phyloP scores from a whole-genome alignment of 164 flowering plant genomes.

The Magnolia kwangsiensis region DNA sequence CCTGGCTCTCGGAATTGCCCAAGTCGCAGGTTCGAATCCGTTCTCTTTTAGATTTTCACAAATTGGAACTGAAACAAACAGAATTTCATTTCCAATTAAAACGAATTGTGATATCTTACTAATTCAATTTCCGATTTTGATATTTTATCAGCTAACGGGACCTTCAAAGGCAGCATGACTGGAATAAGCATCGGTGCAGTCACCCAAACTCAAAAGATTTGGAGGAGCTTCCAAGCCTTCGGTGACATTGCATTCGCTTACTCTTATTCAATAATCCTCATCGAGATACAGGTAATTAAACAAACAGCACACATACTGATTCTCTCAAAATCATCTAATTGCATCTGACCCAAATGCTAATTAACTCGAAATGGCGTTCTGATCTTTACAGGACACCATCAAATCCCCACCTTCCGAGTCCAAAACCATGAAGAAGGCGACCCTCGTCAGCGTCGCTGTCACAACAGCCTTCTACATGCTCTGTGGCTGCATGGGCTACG shows the following conservation, averaged over 20 bases:
- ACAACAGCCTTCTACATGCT: constrained; percentile 55
- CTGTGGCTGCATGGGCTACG: constrained; percentile 63
- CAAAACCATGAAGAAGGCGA: constrained; percentile 57
- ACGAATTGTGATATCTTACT: too few species aligned
- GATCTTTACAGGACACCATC: constrained; percentile 39
- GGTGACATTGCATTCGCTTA: constrained; percentile 81
- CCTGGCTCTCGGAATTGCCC: constrained; percentile 24
- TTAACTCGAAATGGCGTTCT: not conserved
- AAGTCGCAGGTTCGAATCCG: constrained; percentile 31
- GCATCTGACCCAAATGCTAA: not conserved
- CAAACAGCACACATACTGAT: too few species aligned
- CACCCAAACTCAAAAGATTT: constrained; percentile 50
- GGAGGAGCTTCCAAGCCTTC: constrained; percentile 77
- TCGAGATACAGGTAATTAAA: constrained; percentile 63
- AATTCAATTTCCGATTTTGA: not conserved
- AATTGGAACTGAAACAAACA: too few species aligned
- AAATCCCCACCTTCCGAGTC: constrained; percentile 52
- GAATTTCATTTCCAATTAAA: too few species aligned
- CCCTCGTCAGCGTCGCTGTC: constrained; percentile 31
- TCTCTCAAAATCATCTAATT: too few species aligned
- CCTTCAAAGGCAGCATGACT: constrained; percentile 49
- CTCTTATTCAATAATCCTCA: constrained; percentile 66
- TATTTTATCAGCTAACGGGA: constrained; percentile 35
- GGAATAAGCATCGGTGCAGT: constrained; percentile 59
- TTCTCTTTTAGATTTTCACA: constrained; percentile 9